Percentiles rank a stretch among this genome's conserved stretches.
These are phyloP conservation scores for Flaveria ramosissima DNA, from an alignment of 129 eudicot species.

Conservation along the genomic window DNA sequence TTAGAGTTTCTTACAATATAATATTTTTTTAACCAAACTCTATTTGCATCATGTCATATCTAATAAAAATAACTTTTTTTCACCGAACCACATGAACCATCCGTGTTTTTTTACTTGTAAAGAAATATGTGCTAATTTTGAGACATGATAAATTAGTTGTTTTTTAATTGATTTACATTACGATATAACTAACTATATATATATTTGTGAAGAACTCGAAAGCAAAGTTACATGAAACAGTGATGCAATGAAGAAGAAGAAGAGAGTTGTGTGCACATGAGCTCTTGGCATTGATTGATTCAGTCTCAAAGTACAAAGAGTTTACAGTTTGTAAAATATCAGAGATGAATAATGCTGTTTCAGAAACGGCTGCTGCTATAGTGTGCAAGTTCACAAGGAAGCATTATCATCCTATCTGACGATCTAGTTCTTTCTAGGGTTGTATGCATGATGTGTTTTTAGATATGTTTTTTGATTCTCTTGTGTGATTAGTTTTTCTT, in stretches of 20 bases:
- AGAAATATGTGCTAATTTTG: too few species aligned
- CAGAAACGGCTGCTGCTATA: conserved; percentile 49
- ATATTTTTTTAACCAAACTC: too few species aligned
- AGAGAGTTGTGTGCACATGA: conserved; percentile 57
- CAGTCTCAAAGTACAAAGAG: conserved; percentile 71
- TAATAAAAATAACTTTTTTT: too few species aligned
- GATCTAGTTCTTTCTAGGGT: conserved; percentile 4
- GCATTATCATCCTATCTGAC: conserved; percentile 2
- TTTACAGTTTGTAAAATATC: conserved; percentile 44
- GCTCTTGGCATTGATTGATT: conserved; percentile 65
- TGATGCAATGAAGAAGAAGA: conserved; percentile 49
- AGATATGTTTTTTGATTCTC: background rate
- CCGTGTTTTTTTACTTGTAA: too few species aligned
- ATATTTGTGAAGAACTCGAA: conserved; percentile 46
- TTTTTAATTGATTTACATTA: too few species aligned
- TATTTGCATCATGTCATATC: too few species aligned
- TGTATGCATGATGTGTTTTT: background rate
- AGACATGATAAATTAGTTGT: too few species aligned
- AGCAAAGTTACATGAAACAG: conserved; percentile 56
- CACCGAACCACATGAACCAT: too few species aligned
- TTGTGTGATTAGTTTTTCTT: background rate
- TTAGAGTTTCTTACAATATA: too few species aligned
- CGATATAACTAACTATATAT: background rate
- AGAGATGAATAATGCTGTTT: conserved; percentile 50
- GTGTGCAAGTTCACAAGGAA: conserved; percentile 54